phyloP scores from a whole-genome alignment of 2,329 filamentous ascomycete genomes.

The Fusarium solani-melongenae region DNA sequence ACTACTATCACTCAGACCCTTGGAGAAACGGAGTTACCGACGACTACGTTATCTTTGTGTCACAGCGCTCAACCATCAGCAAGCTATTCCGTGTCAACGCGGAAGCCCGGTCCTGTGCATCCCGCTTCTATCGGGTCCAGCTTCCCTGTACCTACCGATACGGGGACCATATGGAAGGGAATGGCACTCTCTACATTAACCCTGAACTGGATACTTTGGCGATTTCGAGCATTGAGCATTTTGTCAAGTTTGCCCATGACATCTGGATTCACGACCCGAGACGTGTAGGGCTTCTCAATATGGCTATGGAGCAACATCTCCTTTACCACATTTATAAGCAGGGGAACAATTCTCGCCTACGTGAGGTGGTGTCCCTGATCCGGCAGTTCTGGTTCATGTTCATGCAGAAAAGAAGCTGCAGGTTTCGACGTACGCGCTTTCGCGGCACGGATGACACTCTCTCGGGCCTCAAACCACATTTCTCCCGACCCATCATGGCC shows the following conservation, averaged over 20 bases:
- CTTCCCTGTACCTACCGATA: neutral
- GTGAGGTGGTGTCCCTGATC: neutral
- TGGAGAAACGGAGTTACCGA: too few species aligned
- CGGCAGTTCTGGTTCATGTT: neutral
- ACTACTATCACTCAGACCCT: too few species aligned
- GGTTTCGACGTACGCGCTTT: neutral
- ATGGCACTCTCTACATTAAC: neutral
- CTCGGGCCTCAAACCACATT: neutral
- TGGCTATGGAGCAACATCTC: too few species aligned
- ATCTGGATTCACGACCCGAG: neutral
- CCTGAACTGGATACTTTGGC: neutral
- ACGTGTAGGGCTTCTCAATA: neutral
- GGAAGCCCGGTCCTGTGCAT: neutral
- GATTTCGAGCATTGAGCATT: neutral
- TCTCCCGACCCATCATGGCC: neutral
- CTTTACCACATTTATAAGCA: too few species aligned
- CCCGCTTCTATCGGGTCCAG: neutral
- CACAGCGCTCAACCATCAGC: neutral
- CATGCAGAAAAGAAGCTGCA: rapidly evolving
- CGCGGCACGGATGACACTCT: neutral
- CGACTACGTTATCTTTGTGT: neutral
- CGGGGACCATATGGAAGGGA: neutral
- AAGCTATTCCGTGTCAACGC: neutral
- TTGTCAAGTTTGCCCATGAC: neutral
- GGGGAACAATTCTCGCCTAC: too few species aligned